Conservation (phyloP, 805 yeast species). For the Sugiyamaella chiloensis region DNA sequence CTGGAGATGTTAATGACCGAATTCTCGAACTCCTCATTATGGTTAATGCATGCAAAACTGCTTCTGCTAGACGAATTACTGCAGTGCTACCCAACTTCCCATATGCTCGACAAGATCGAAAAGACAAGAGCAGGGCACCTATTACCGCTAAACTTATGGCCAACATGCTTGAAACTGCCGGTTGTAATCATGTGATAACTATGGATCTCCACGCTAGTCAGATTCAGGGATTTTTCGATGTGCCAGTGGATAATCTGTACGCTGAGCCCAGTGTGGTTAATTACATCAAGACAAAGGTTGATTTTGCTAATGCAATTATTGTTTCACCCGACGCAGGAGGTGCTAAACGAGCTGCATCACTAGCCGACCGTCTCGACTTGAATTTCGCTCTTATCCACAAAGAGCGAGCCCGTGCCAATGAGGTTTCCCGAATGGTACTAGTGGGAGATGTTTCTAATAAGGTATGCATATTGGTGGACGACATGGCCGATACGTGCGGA, state of each 20-base stretch:
- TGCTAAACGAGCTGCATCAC: conserved; percentile 93
- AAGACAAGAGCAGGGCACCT: conserved; percentile 94
- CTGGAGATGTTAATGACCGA: conserved; percentile 81
- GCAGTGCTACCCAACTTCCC: conserved; percentile 96
- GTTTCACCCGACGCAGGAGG: conserved; percentile 99
- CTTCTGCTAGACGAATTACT: conserved; percentile 91
- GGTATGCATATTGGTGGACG: conserved; percentile 87
- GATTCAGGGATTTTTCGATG: conserved; percentile 94
- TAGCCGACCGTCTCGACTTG: conserved; percentile 92
- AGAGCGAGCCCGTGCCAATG: conserved; percentile 95
- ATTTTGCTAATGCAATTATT: conserved; percentile 60
- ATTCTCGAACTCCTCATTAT: conserved; percentile 84
- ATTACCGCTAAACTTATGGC: conserved; percentile 95
- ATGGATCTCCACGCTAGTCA: conserved; percentile 98
- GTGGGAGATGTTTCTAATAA: conserved; percentile 92
- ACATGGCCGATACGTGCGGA: conserved; percentile 99
- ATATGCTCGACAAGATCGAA: conserved; percentile 96
- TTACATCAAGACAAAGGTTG: conserved; percentile 68
- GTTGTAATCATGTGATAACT: conserved; percentile 93
- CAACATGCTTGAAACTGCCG: conserved; percentile 88
- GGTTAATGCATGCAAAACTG: conserved; percentile 92
- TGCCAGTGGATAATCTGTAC: conserved; percentile 93
- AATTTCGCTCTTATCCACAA: conserved; percentile 96
- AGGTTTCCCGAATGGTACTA: conserved; percentile 92
- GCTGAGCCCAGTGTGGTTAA: conserved; percentile 91